Conservation (phyloP, 257 asterid species). For the Paraleonurus japonicus region DNA sequence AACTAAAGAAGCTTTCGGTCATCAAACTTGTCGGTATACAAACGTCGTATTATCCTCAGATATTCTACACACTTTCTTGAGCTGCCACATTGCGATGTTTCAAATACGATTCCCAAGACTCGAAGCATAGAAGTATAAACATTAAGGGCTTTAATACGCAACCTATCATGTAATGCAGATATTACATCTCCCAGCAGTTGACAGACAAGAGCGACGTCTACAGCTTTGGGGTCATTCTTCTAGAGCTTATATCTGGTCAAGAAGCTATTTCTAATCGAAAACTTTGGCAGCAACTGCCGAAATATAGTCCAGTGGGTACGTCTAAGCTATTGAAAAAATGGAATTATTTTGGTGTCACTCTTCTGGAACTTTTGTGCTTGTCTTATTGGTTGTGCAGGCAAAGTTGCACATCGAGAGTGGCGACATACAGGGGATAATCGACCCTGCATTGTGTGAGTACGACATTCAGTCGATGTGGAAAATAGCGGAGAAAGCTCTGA, state of each 20-base stretch:
- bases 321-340: not conserved
- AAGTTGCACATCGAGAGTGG: slow-evolving; percentile 93
- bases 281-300: slow-evolving; percentile 80
- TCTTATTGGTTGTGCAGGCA: slow-evolving; percentile 56
- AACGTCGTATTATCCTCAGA: too few species aligned
- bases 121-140: too few species aligned
- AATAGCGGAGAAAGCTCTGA: slow-evolving; percentile 95
- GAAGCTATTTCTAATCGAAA: slow-evolving; percentile 95
- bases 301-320: slow-evolving; percentile 98
- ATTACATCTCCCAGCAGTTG: slow-evolving; percentile 95
- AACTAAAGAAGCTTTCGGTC: not conserved
- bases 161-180: slow-evolving; percentile 44
- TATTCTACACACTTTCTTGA: too few species aligned
- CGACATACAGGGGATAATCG: slow-evolving; percentile 92
- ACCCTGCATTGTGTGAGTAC: slow-evolving; percentile 65
- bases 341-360: not conserved
- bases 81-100: not conserved
- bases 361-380: not conserved
- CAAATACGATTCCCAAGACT: not conserved
- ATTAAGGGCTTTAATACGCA: not conserved
- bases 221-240: slow-evolving; percentile 94
- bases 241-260: slow-evolving; percentile 94
- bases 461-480: slow-evolving; percentile 99
- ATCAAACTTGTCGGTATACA: not conserved
- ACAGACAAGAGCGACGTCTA: slow-evolving; percentile 96